Base-by-base conservation (phyloP, 192 early-diverging fungal species). In the Backusella circina region DNA sequence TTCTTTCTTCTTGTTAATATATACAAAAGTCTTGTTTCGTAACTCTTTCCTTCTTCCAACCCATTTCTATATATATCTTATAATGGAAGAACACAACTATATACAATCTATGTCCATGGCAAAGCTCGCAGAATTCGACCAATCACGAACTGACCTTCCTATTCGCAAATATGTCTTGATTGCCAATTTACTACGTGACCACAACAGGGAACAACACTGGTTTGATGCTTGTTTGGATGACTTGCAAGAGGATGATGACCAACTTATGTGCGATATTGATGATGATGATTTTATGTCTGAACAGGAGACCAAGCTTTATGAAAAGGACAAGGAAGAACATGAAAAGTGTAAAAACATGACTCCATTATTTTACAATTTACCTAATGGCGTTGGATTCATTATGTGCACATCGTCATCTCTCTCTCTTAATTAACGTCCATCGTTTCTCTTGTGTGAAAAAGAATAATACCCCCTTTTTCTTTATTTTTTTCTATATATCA, bases 111-210 rank as follows among this genome's bases (percentile, higher is more conserved):
- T 70, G 0, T 70, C 69, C 6, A 41, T 44, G 9, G 28, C 69
- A 28, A 70, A 70, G 7, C 28, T 70, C 16, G 41, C 39, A 30
- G 37, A 70, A 70, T 70, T 31, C 13, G 41, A 70, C 37, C 37
- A 47, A 70, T 44, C 69, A 70, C 69, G 69, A 3, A 70, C 39
- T 26, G 69, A 70, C 28, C 28, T 70, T 30, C 37, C 69, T 5
- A 70, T 70, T 5, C 69, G 69, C n/a, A 70, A 70, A 70, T 70
- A 70, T 15, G 39, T 70, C 38, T 41, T 70, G 41, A 70, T 70
- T 16, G 39, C 21, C 13, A 70, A 70, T 30, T 18, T 70, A 70
- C 69, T 70, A 32, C 69, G 69, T 12, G 67, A 68, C 33, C 18
- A 37, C 1, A 21, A 68, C 5, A 37, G 7, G 8, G 69, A 70